Evolutionary conservation across 169 alveolate genomes (phyloP).

Genomic region (Blepharisma undulans): DNA sequence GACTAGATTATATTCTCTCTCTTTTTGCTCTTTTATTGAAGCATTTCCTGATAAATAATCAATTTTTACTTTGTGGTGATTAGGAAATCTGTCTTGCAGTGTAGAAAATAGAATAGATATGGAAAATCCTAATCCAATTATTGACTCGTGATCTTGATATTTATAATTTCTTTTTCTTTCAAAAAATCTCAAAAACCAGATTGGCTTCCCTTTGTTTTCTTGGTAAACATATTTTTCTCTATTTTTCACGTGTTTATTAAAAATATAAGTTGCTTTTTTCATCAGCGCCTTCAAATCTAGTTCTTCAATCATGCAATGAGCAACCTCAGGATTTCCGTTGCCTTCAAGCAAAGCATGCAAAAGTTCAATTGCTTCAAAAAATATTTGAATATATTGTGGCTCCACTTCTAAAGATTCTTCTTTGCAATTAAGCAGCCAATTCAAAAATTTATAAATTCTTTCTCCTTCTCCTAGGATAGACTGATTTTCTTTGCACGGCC

Average conservation of each 20-base stretch:
- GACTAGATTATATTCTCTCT: not conserved
- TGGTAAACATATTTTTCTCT: not conserved
- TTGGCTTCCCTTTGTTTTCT: not conserved
- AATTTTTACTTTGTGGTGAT: not conserved
- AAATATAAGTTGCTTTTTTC: not conserved
- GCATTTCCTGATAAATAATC: not conserved
- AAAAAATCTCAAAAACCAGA: not conserved
- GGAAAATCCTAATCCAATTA: not conserved
- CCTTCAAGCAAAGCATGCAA: constrained; percentile 33
- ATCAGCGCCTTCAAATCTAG: not conserved
- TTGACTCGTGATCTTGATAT: not conserved
- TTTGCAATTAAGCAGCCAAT: not conserved
- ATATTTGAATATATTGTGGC: not conserved
- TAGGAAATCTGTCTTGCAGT: constrained; percentile 6
- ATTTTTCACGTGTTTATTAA: not conserved
- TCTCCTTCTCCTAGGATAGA: not conserved
- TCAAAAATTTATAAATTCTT: not conserved
- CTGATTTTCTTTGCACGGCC: constrained; percentile 35
- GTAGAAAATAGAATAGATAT: not conserved
- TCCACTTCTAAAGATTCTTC: not conserved
- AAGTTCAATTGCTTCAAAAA: not conserved
- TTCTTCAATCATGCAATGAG: not conserved
- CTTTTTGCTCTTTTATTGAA: not conserved
- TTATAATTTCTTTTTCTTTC: not conserved
- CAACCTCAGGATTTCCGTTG: not conserved